Conservation (phyloP, 805 yeast genomes). For the Wickerhamiella vanderwaltii region DNA sequence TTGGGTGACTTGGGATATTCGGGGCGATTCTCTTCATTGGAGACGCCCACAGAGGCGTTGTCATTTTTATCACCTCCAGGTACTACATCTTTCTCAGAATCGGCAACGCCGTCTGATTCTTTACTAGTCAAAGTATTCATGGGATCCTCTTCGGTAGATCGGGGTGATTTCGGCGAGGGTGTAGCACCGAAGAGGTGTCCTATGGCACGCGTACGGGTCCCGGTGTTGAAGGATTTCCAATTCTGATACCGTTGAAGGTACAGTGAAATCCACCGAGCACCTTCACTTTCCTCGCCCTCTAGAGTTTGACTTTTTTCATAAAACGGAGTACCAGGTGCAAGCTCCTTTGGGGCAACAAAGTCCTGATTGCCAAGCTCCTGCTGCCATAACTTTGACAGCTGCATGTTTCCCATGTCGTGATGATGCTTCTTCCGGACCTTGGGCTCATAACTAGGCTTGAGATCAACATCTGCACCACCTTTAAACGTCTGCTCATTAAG, state of each 20-base stretch:
- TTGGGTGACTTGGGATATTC: no score
- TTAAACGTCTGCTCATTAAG: background rate
- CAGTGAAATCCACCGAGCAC: slow-evolving; percentile 5
- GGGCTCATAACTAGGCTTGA: background rate
- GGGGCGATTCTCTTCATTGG: no score
- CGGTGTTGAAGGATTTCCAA: background rate
- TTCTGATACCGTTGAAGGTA: background rate
- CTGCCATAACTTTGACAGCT: background rate
- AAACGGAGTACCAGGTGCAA: background rate
- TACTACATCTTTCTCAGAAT: no score
- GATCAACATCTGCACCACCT: background rate
- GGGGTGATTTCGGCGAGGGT: no score
- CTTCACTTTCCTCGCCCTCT: background rate
- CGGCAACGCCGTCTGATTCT: no score
- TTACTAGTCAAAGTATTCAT: no score
- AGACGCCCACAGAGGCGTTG: no score
- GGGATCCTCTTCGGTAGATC: no score
- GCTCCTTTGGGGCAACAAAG: background rate
- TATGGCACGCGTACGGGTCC: no score
- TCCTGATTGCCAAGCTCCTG: slow-evolving; percentile 1
- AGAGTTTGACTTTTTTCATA: background rate
- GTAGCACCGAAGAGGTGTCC: no score
- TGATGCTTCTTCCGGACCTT: slow-evolving; percentile 1
- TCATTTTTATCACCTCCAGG: no score
- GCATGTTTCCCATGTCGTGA: slow-evolving; percentile 2